Base-by-base conservation (phyloP, 495 filamentous ascomycete genomes). In the Aspergillus sclerotiicarbonarius region DNA sequence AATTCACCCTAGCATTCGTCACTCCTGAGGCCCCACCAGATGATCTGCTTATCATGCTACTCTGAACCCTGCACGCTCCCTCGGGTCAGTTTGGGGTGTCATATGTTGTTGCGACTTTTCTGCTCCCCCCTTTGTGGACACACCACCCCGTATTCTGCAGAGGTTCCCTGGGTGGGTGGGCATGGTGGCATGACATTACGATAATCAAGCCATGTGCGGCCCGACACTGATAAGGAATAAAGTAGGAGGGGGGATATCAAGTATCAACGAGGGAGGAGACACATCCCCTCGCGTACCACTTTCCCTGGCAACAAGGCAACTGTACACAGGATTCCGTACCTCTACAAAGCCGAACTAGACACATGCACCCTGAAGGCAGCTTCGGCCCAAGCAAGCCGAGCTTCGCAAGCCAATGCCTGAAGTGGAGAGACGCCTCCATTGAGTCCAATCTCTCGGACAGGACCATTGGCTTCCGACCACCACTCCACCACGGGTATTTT, bases 401-500 rank as follows among this genome's bases (percentile, higher is more conserved):
- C 39, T 54, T 54, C 39, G 37, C 39, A 29, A 32, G 12, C 30
- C 35, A 10, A 45, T 43, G 32, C 52, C 51, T 45, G 20, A 54
- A 45, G 52, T 54, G 52, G 52, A 54, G 52, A 46, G 33, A 54
- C 31, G 21, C 39, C 30, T 54, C 21, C 39, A 32, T 46, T n/a
- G n/a, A n/a, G n/a, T 21, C 19, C 6, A 33, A 16, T 49, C 16
- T 32, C 29, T 50, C 47, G 25, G 47, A 25, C 47, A 50, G 25
- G 25, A 50, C 47, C 13, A 50, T 50, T 50, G 31, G 52, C 25
- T 54, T 43, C 52, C 43, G 52, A n/a, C 3, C 39, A 43, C 21
- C 19, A 46, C 52, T 54, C 52, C 52, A 54, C 52, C 43, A 30
- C 52, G 52, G 25, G 43, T 54, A 54, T 50, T 31, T 32, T 50